Evolutionary conservation across 139 green algal species (phyloP).

Genomic region (Micractinium sp.): DNA sequence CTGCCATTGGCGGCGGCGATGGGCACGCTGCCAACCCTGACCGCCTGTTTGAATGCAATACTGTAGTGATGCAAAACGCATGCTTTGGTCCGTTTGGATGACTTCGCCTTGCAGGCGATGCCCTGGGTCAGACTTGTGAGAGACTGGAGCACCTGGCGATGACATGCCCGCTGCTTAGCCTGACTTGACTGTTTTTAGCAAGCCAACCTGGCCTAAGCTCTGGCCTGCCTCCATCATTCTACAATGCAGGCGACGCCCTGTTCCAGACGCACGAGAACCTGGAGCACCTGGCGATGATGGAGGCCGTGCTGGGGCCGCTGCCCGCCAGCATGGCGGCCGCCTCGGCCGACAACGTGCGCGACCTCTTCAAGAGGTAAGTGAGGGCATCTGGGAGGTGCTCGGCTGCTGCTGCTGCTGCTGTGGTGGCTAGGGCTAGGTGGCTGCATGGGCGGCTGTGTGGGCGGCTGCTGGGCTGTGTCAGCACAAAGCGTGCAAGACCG

Average conservation of each 20-base stretch:
- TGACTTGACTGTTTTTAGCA: background rate
- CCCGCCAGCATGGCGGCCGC: constrained; percentile 55
- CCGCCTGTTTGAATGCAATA: too few species aligned
- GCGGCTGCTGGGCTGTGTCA: too few species aligned
- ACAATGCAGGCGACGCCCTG: constrained; percentile 76
- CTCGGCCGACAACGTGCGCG: background rate
- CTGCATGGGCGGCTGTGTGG: background rate
- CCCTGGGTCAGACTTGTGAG: background rate
- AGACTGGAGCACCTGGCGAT: too few species aligned
- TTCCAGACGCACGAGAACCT: constrained; percentile 99
- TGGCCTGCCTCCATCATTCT: background rate
- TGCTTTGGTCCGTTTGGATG: background rate
- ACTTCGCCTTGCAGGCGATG: background rate
- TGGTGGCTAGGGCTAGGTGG: background rate
- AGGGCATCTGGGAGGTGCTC: background rate
- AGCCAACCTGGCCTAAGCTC: background rate
- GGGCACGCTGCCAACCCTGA: background rate
- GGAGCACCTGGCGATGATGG: constrained; percentile 99
- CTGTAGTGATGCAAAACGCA: too few species aligned
- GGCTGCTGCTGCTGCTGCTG: background rate
- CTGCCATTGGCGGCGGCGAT: background rate
- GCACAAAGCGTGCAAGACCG: background rate
- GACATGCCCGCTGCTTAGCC: too few species aligned
- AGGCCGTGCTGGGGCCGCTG: constrained; percentile 85
- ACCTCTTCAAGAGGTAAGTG: constrained; percentile 9